Conservation (phyloP, 73 alveolate genomes). For the Paramecium octaurelia region DNA sequence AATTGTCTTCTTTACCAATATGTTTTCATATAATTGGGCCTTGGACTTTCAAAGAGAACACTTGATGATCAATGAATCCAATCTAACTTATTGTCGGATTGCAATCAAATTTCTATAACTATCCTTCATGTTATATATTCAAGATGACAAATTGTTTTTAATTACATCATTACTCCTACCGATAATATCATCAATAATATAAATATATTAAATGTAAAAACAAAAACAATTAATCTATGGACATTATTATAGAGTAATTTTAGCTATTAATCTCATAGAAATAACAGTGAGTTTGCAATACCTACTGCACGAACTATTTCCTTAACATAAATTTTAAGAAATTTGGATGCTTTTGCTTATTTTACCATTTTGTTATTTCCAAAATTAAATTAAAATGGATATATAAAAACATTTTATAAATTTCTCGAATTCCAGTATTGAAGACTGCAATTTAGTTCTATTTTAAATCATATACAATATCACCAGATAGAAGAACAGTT, state of each 20-base stretch:
- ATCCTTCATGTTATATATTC: background rate
- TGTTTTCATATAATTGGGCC: conserved; percentile 3
- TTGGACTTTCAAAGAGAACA: background rate
- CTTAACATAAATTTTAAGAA: background rate
- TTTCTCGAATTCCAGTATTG: background rate
- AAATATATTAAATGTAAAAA: background rate
- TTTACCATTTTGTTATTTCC: background rate
- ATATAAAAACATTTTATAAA: background rate
- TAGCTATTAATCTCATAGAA: background rate
- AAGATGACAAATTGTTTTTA: background rate
- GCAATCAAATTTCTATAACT: background rate
- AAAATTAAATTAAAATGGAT: background rate
- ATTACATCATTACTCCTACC: background rate
- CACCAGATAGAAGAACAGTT: background rate
- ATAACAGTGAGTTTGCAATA: background rate
- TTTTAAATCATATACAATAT: background rate
- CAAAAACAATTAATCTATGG: background rate
- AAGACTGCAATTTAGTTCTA: background rate
- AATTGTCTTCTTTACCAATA: background rate
- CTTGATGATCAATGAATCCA: background rate
- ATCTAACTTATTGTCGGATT: background rate
- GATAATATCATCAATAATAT: background rate
- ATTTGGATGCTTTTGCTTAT: background rate
- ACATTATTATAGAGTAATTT: background rate
- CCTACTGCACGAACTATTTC: background rate